phyloP scores from a whole-genome alignment of 139 green algal genomes.

The Desmodesmus armatus region DNA sequence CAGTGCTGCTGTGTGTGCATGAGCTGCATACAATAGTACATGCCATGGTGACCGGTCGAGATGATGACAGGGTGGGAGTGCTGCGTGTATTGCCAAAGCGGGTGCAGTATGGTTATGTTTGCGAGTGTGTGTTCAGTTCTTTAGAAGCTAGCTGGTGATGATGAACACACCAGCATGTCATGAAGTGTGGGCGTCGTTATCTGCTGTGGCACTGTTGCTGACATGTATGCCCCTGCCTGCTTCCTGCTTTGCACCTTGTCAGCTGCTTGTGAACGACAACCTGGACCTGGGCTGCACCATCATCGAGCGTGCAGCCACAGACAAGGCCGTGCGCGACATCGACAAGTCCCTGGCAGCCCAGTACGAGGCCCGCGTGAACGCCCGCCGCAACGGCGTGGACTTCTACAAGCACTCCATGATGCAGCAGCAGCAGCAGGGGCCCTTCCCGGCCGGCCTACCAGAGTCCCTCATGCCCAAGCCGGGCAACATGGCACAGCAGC shows the following conservation, averaged over 20 bases:
- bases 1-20: no score
- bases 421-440: conserved; percentile 43
- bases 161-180: no score
- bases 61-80: no score
- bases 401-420: conserved; percentile 53
- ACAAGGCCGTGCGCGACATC: conserved; percentile 96
- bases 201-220: no score
- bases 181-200: no score
- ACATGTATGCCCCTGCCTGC: no score
- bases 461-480: conserved; percentile 79
- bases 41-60: no score
- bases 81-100: no score
- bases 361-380: conserved; percentile 56
- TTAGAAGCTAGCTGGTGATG: no score
- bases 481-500: conserved; percentile 75
- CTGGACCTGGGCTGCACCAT: conserved; percentile 95
- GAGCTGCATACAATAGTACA: no score
- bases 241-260: not conserved
- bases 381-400: conserved; percentile 49
- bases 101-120: no score
- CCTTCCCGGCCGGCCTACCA: conserved; percentile 81
- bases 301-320: conserved; percentile 94
- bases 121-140: no score
- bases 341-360: conserved; percentile 80
- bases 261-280: conserved; percentile 91